Percentiles rank a stretch among this genome's conserved stretches.
Evolutionary conservation across 768 basidiomycete species (phyloP).

Genomic region (Xerocomellus intermedius): DNA sequence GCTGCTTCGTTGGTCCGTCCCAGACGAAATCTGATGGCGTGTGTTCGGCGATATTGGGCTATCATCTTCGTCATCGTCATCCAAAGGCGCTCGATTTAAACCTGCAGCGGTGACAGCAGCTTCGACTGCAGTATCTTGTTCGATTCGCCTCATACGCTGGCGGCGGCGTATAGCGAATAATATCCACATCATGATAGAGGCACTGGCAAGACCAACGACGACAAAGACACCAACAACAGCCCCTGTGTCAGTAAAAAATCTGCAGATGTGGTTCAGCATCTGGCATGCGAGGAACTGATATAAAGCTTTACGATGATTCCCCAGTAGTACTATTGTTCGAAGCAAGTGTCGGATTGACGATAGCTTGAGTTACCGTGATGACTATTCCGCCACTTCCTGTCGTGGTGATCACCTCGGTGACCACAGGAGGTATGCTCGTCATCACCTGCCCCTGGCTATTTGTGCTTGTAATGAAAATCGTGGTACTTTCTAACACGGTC

Average conservation of each 20-base stretch:
- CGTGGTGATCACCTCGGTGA: constrained; percentile 58
- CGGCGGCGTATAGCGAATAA: constrained; percentile 69
- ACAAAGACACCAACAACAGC: constrained; percentile 92
- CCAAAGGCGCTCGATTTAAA: constrained; percentile 62
- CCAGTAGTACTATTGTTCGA: constrained; percentile 42
- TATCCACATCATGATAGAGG: constrained; percentile 65
- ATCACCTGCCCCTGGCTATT: constrained; percentile 49
- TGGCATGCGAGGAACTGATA: neutral
- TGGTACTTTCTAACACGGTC: constrained; percentile 46
- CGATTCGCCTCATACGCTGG: constrained; percentile 56
- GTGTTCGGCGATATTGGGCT: constrained; percentile 19
- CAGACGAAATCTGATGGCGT: constrained; percentile 25
- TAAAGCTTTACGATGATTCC: constrained; percentile 46
- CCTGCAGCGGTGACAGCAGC: constrained; percentile 72
- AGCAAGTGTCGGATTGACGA: constrained; percentile 71
- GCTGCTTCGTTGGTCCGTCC: constrained; percentile 42
- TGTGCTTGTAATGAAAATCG: constrained; percentile 60
- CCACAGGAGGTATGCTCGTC: constrained; percentile 50
- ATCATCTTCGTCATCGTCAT: constrained; percentile 57
- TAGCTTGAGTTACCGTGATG: constrained; percentile 59
- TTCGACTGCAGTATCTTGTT: constrained; percentile 70
- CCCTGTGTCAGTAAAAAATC: constrained; percentile 86
- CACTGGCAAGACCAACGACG: constrained; percentile 79
- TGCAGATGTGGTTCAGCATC: constrained; percentile 28
- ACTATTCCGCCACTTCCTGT: constrained; percentile 52